These are phyloP conservation scores for Rhizophora apiculata DNA, from an alignment of 345 rosid species.

Conservation along the genomic window DNA sequence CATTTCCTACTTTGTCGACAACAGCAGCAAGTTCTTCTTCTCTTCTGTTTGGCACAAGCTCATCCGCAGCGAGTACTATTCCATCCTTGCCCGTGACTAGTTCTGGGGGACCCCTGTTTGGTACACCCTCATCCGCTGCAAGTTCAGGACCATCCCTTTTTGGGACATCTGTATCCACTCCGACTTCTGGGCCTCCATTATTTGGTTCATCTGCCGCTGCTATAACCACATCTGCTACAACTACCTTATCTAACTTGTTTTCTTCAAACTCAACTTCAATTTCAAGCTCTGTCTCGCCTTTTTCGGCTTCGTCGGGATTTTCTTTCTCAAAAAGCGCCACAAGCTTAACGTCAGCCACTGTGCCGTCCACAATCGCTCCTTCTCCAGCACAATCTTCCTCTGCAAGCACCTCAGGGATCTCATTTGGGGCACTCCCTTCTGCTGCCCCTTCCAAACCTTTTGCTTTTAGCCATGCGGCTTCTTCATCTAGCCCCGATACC, in stretches of 20 bases:
- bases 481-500: background rate
- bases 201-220: conserved; percentile 18
- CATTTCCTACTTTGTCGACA: background rate
- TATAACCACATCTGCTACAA: conserved; percentile 19
- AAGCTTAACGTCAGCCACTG: conserved; percentile 21
- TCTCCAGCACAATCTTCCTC: conserved; percentile 25
- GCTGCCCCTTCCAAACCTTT: conserved; percentile 5
- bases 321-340: conserved; percentile 33
- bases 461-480: background rate
- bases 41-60: conserved; percentile 6
- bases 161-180: conserved; percentile 12
- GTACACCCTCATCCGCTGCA: conserved; percentile 18
- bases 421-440: background rate
- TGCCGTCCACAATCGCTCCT: conserved; percentile 27
- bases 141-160: conserved; percentile 23
- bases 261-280: conserved; percentile 20
- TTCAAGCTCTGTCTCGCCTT: conserved; percentile 31
- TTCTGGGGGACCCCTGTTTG: conserved; percentile 19
- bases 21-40: background rate
- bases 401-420: conserved; percentile 2
- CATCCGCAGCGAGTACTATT: conserved; percentile 13
- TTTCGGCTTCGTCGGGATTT: conserved; percentile 45
- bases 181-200: conserved; percentile 4
- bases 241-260: conserved; percentile 21
- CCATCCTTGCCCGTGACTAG: conserved; percentile 22